Evolutionary conservation across 768 basidiomycete species (phyloP).

Genomic region (Tulasnella sp.): DNA sequence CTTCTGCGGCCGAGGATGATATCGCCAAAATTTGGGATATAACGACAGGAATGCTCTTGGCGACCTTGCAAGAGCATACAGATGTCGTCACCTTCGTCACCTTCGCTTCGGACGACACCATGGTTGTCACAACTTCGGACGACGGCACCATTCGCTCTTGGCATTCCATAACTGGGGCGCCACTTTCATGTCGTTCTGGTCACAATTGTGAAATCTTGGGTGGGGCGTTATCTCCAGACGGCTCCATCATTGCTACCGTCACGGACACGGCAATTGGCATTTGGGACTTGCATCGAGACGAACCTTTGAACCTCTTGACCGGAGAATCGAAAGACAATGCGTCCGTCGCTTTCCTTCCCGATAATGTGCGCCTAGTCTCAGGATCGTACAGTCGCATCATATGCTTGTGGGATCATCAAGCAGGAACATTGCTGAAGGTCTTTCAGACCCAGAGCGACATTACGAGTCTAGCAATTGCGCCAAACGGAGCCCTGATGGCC

Average conservation of each 20-base stretch:
- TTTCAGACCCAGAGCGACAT: background rate
- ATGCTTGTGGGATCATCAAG: background rate
- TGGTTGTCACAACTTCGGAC: background rate
- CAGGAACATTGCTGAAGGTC: background rate
- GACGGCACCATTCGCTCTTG: slow-evolving; percentile 12
- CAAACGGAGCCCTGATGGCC: background rate
- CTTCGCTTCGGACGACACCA: background rate
- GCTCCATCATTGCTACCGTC: slow-evolving; percentile 3
- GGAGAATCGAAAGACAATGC: background rate
- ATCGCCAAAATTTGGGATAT: slow-evolving; percentile 10
- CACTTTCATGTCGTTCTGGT: background rate
- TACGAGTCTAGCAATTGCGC: background rate
- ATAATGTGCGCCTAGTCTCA: background rate
- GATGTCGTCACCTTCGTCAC: background rate
- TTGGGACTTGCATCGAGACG: background rate
- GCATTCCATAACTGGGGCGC: slow-evolving; percentile 6
- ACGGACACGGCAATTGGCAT: background rate
- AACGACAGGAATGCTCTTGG: background rate
- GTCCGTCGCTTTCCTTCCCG: slow-evolving; percentile 7
- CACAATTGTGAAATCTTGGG: background rate
- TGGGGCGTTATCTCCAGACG: slow-evolving; percentile 1
- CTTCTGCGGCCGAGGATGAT: background rate
- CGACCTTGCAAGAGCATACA: background rate
- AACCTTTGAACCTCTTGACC: background rate
- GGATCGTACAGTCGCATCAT: background rate